Percentiles rank a stretch among this genome's conserved stretches.
Conservation (phyloP, 106 monocot species). For the Posidonia australis region DNA sequence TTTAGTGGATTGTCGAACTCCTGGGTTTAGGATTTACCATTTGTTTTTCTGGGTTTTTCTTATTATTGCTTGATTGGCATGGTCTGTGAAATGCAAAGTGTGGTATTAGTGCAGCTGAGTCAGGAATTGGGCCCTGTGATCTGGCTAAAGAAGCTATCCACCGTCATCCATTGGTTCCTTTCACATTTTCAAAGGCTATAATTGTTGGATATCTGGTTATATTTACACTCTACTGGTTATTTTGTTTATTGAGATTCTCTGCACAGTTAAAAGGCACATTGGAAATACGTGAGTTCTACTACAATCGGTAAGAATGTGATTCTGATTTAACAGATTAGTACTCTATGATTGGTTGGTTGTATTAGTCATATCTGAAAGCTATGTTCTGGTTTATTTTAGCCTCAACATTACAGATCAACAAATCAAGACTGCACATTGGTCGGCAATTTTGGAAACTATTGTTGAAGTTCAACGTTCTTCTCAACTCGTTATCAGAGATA, state of each 20-base stretch:
- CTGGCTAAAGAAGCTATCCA: constrained; percentile 64
- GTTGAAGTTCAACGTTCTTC: constrained; percentile 57
- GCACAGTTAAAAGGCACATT: constrained; percentile 69
- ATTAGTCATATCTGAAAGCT: not conserved
- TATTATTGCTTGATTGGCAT: constrained; percentile 81
- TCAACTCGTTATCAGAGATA: constrained; percentile 78
- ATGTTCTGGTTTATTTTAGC: constrained; percentile 26
- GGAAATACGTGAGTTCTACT: constrained; percentile 59
- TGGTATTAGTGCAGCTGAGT: constrained; percentile 82
- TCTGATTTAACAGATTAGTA: too few relatives aligned
- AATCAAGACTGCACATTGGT: constrained; percentile 77
- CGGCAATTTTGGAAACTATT: constrained; percentile 70
- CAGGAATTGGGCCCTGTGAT: constrained; percentile 72
- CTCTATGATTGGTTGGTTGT: too few relatives aligned
- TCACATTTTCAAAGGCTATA: constrained; percentile 65
- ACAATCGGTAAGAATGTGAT: constrained; percentile 39
- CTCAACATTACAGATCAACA: constrained; percentile 80
- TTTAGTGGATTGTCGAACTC: constrained; percentile 85
- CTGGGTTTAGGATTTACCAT: constrained; percentile 56
- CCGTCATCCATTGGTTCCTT: constrained; percentile 77
- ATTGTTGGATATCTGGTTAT: constrained; percentile 74
- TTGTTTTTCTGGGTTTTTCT: constrained; percentile 68
- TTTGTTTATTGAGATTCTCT: constrained; percentile 86
- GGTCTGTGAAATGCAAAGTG: constrained; percentile 63
- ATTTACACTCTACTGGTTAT: constrained; percentile 58